These are phyloP conservation scores for Ceratocystis harringtonii DNA, from an alignment of 2,329 filamentous ascomycete species.

Conservation along the genomic window DNA sequence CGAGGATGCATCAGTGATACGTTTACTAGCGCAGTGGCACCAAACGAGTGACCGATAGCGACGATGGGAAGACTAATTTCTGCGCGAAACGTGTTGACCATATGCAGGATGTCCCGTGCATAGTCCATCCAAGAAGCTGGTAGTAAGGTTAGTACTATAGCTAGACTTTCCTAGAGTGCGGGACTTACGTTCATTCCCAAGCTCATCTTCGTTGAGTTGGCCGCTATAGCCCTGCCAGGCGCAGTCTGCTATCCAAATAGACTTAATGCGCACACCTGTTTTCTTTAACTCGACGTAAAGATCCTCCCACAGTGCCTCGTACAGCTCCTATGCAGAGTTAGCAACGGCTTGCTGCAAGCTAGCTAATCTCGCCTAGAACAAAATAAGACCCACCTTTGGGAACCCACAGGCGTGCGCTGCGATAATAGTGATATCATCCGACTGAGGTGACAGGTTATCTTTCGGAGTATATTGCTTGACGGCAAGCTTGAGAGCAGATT, in stretches of 20 bases:
- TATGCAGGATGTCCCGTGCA: slow-evolving; percentile 65
- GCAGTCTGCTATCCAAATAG: slow-evolving; percentile 85
- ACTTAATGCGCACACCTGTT: slow-evolving; percentile 51
- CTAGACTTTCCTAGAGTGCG: neutral
- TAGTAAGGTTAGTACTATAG: neutral
- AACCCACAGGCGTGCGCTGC: slow-evolving; percentile 85
- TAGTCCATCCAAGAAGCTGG: slow-evolving; percentile 76
- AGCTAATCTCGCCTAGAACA: neutral
- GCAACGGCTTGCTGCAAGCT: neutral
- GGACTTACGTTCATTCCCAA: slow-evolving; percentile 70
- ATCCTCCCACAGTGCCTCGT: slow-evolving; percentile 85
- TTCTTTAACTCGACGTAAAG: slow-evolving; percentile 43
- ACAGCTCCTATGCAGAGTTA: slow-evolving; percentile 52
- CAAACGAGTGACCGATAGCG: slow-evolving; percentile 81
- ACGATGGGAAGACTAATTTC: slow-evolving; percentile 58
- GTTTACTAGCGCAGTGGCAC: slow-evolving; percentile 57
- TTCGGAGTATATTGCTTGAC: slow-evolving; percentile 81
- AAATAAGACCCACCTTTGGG: slow-evolving; percentile 47
- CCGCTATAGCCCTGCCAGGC: slow-evolving; percentile 70
- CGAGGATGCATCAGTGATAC: slow-evolving; percentile 66
- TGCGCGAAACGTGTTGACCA: slow-evolving; percentile 66
- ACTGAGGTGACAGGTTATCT: slow-evolving; percentile 49
- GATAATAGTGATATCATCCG: slow-evolving; percentile 72
- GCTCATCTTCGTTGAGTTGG: slow-evolving; percentile 54
- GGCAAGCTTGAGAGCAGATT: slow-evolving; percentile 56